Percentiles rank a stretch among this genome's conserved stretches.
Evolutionary conservation across 2,329 filamentous ascomycete genomes (phyloP).

Genomic region (Arthrobotrys pseudoclavata): DNA sequence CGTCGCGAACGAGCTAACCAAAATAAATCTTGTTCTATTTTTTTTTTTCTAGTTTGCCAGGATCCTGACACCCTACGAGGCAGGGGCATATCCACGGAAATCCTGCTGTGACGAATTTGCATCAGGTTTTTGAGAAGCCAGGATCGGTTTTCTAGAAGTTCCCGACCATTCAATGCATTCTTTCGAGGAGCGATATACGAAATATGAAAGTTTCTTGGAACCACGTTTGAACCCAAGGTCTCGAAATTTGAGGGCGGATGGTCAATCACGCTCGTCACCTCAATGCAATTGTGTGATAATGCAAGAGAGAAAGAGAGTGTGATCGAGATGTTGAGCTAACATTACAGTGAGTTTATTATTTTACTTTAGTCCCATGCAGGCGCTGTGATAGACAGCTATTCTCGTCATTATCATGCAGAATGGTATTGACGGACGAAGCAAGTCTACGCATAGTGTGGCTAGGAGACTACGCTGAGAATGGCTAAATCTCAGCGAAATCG

Average conservation of each 20-base stretch:
- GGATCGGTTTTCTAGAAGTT: slow-evolving; percentile 42
- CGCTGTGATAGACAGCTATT: slow-evolving; percentile 29
- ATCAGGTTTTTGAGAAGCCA: slow-evolving; percentile 28
- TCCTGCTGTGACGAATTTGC: slow-evolving; percentile 53
- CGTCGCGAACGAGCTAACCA: slow-evolving; percentile 53
- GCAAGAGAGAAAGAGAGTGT: slow-evolving; percentile 5
- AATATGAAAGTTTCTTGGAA: background rate
- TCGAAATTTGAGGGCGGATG: slow-evolving; percentile 1
- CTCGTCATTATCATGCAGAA: slow-evolving; percentile 40
- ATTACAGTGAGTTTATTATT: slow-evolving; percentile 13
- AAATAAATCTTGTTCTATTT: slow-evolving; percentile 19
- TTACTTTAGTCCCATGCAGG: slow-evolving; percentile 37
- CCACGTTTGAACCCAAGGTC: background rate
- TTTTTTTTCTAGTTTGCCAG: slow-evolving; percentile 21
- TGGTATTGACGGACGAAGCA: slow-evolving; percentile 34
- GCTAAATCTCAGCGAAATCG: slow-evolving; percentile 30
- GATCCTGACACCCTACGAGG: slow-evolving; percentile 38
- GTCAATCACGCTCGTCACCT: background rate
- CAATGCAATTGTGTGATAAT: slow-evolving; percentile 30
- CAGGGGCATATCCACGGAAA: slow-evolving; percentile 53
- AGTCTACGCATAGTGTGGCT: slow-evolving; percentile 34
- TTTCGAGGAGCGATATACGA: slow-evolving; percentile 23
- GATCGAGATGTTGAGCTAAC: slow-evolving; percentile 14
- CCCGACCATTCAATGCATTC: slow-evolving; percentile 24
- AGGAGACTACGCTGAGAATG: slow-evolving; percentile 17